Base-by-base conservation (phyloP, 371 early-diverging fungal genomes). In the Phascolomyces articulosus region DNA sequence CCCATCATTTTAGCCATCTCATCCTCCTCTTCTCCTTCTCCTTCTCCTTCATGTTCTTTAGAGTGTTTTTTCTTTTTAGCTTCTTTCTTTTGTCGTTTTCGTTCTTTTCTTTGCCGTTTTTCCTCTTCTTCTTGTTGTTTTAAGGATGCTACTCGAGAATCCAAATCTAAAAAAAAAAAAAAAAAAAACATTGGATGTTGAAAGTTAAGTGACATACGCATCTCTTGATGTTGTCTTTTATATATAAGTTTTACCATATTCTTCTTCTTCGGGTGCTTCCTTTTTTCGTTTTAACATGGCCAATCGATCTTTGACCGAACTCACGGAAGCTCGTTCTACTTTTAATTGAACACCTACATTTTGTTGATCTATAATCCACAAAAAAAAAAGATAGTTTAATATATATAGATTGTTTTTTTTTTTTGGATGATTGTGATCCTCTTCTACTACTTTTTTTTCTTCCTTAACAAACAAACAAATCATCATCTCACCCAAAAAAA, bases 341-440 rank as follows among this genome's bases (percentile, higher is more conserved):
- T 90, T 91, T 82, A 91, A 89, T 2, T 90, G 84, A 62, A 91
- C 80, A 40, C 95, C 94, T 20, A 94, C 68, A 55, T 75, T 75
- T 48, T 47, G 60, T 69, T 79, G 75, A 76, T 83, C 83, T 82
- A 65, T 15, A 26, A 59, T n/a, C 21, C 26, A 61, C 4, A 44
- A 13, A 21, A n/a, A 51, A 24, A 51, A n/a, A n/a, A n/a, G n/a
- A n/a, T n/a, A n/a, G n/a, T n/a, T n/a, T n/a, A n/a, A n/a, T n/a
- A n/a, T n/a, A n/a, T n/a, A n/a, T n/a, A n/a, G n/a, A n/a, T n/a
- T n/a, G n/a, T n/a, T n/a, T n/a, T n/a, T n/a, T n/a, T n/a, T n/a
- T n/a, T n/a, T n/a, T n/a, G n/a, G n/a, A n/a, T n/a, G n/a, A n/a
- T n/a, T n/a, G n/a, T n/a, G n/a, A n/a, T n/a, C n/a, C n/a, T n/a